Evolutionary conservation across 768 basidiomycete genomes (phyloP).

Genomic region (Tricholomella constricta): DNA sequence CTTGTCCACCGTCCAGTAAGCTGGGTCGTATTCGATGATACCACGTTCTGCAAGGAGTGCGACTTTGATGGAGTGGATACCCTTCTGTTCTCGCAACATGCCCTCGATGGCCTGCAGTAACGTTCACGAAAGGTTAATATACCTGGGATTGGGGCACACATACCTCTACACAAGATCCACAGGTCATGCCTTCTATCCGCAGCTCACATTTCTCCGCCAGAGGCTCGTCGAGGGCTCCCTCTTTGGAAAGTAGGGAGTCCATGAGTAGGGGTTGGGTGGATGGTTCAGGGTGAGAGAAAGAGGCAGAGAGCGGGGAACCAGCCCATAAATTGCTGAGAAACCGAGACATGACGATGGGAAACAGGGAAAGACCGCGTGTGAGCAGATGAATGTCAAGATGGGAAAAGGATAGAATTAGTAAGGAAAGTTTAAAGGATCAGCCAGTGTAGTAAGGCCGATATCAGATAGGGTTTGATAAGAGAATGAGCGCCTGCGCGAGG

Average conservation of each 20-base stretch:
- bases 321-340: conserved; percentile 20
- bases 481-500: conserved; percentile 9
- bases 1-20: conserved; percentile 78
- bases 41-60: conserved; percentile 96
- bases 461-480: background rate
- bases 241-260: conserved; percentile 17
- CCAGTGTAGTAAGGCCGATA: background rate
- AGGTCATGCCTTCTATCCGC: conserved; percentile 89
- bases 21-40: conserved; percentile 85
- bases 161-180: conserved; percentile 87
- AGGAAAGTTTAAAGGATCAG: conserved; percentile 3
- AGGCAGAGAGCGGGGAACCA: conserved; percentile 15
- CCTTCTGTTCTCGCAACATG: conserved; percentile 78
- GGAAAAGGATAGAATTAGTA: conserved; percentile 8
- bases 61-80: conserved; percentile 92
- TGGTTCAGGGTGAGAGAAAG: conserved; percentile 8
- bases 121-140: background rate
- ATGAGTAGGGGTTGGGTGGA: conserved; percentile 24
- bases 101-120: conserved; percentile 73
- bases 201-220: conserved; percentile 67
- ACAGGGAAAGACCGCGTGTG: conserved; percentile 2
- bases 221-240: conserved; percentile 23
- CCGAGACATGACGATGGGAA: conserved; percentile 13
- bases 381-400: conserved; percentile 2
- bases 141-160: conserved; percentile 21